These are phyloP conservation scores for Dioszegia aurantiaca DNA, from an alignment of 768 basidiomycete species.

Conservation along the genomic window DNA sequence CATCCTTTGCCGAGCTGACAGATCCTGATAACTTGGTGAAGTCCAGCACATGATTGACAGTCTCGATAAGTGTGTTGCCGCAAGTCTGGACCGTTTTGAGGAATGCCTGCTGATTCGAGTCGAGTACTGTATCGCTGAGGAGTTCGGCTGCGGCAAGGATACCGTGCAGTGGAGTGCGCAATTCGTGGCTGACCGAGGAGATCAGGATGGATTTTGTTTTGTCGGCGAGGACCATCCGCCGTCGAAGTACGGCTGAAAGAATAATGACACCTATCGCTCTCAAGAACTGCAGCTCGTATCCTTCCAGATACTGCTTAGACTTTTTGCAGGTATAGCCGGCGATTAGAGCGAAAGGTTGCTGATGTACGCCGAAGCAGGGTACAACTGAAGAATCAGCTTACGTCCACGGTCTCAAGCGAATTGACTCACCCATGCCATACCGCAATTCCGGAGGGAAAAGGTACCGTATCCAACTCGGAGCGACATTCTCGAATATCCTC, in stretches of 20 bases:
- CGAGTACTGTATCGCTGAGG: slow-evolving; percentile 77
- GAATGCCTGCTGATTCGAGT: slow-evolving; percentile 77
- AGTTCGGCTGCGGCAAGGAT: slow-evolving; percentile 89
- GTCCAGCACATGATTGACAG: slow-evolving; percentile 93
- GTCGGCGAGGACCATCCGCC: slow-evolving; percentile 88
- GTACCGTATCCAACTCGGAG: slow-evolving; percentile 76
- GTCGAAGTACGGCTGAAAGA: slow-evolving; percentile 83
- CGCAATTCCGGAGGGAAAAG: slow-evolving; percentile 78
- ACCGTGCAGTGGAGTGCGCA: slow-evolving; percentile 78
- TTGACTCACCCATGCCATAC: slow-evolving; percentile 76
- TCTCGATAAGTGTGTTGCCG: slow-evolving; percentile 91
- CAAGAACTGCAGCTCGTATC: slow-evolving; percentile 72
- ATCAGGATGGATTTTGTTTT: slow-evolving; percentile 65
- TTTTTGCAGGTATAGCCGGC: slow-evolving; percentile 82
- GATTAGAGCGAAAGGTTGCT: slow-evolving; percentile 82
- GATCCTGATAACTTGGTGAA: slow-evolving; percentile 92
- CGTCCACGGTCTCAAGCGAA: background rate
- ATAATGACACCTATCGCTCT: slow-evolving; percentile 93
- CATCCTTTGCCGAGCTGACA: slow-evolving; percentile 64
- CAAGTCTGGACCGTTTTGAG: slow-evolving; percentile 91
- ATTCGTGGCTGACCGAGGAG: slow-evolving; percentile 41
- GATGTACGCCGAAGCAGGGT: slow-evolving; percentile 89
- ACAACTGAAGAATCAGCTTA: slow-evolving; percentile 60
- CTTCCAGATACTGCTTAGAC: slow-evolving; percentile 65
- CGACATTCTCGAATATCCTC: slow-evolving; percentile 78